These are phyloP conservation scores for Cicer yamashitae DNA, from an alignment of 306 rosid genomes.

Conservation along the genomic window DNA sequence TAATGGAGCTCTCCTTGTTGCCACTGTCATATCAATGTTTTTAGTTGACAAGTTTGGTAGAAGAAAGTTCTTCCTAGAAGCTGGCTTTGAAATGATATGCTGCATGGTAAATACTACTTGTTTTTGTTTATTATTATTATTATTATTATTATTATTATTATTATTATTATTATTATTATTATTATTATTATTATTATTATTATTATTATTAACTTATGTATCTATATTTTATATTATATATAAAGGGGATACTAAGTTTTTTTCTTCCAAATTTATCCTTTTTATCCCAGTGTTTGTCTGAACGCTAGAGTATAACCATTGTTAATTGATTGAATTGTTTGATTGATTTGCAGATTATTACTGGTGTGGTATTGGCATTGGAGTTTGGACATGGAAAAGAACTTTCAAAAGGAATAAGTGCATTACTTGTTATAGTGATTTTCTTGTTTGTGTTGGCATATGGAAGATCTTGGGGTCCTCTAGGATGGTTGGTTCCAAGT, in stretches of 20 bases:
- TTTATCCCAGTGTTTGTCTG: too few relatives aligned
- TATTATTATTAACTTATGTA: not conserved
- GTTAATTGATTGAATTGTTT: slow-evolving; percentile 15
- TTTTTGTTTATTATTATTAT: slow-evolving; percentile 6
- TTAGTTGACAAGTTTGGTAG: slow-evolving; percentile 89
- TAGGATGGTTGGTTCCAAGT: slow-evolving; percentile 97
- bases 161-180: not conserved
- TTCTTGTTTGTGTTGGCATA: slow-evolving; percentile 89
- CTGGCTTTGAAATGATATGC: slow-evolving; percentile 90
- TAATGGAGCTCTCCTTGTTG: slow-evolving; percentile 81
- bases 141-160: not conserved
- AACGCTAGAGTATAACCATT: not conserved
- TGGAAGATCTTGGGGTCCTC: slow-evolving; percentile 99
- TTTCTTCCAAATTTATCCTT: too few relatives aligned
- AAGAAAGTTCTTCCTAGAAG: slow-evolving; percentile 91
- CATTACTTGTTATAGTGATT: slow-evolving; percentile 73
- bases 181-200: not conserved
- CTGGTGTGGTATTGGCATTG: slow-evolving; percentile 67
- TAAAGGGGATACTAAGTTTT: too few relatives aligned
- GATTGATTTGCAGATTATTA: slow-evolving; percentile 60
- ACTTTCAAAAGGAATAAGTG: slow-evolving; percentile 68
- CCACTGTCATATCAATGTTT: slow-evolving; percentile 81
- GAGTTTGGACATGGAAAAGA: slow-evolving; percentile 73
- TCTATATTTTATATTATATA: too few relatives aligned
- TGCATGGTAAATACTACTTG: slow-evolving; percentile 66